Evolutionary conservation across 306 rosid species (phyloP).

Genomic region (Myrica gale): DNA sequence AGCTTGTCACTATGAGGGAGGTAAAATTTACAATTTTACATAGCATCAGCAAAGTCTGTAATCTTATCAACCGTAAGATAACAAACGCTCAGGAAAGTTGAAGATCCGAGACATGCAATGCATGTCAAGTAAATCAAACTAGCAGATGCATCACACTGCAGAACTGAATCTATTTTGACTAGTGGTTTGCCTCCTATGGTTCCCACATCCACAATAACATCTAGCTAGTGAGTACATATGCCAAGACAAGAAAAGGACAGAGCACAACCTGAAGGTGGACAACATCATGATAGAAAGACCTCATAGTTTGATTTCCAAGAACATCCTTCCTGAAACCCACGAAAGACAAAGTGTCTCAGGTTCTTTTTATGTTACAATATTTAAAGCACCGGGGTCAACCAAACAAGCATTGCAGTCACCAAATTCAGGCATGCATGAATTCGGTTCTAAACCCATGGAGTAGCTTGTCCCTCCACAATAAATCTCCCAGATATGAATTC

Average conservation of each 20-base stretch:
- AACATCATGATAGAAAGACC: conserved; percentile 74
- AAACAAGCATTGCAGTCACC: conserved; percentile 13
- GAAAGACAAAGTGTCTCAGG: conserved; percentile 14
- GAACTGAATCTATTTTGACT: neutral
- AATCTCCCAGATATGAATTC: conserved; percentile 2
- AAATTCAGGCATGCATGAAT: neutral
- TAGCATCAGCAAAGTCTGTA: neutral
- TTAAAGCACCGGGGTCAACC: conserved; percentile 5
- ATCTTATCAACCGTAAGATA: neutral
- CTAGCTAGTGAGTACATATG: conserved; percentile 3
- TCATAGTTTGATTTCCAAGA: conserved; percentile 58
- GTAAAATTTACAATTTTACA: neutral
- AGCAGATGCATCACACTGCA: neutral
- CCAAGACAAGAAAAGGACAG: conserved; percentile 15
- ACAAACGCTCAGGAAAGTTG: neutral
- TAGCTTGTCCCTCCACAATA: conserved; percentile 15
- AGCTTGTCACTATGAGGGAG: neutral
- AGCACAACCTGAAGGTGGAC: conserved; percentile 73
- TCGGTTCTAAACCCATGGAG: conserved; percentile 13
- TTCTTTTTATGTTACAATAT: conserved; percentile 9
- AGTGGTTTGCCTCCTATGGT: conserved; percentile 1
- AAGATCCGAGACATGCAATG: neutral
- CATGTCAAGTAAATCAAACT: neutral
- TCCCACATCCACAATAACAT: neutral
- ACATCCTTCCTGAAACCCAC: conserved; percentile 75